A percentile compares a stretch with the other conserved stretches of the same genome.
These are phyloP conservation scores for Sporisorium reilianum DNA, from an alignment of 1,284 basidiomycete genomes.

Conservation along the genomic window DNA sequence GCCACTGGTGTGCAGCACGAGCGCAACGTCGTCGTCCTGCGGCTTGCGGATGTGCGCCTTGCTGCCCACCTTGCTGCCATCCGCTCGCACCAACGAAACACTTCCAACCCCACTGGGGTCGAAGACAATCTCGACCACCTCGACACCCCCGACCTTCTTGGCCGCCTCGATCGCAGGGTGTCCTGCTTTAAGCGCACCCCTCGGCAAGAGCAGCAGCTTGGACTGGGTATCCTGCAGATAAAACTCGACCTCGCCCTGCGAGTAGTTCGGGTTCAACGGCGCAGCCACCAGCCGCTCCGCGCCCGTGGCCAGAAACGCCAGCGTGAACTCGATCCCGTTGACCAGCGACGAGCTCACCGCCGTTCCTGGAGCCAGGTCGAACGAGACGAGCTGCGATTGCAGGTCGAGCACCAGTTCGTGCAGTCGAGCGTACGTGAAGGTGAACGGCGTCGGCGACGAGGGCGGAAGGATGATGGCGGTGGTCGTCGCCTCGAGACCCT, in stretches of 20 bases:
- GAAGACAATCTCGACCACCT: constrained; percentile 65
- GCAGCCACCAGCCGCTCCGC: constrained; percentile 69
- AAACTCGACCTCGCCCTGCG: constrained; percentile 68
- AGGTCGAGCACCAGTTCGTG: constrained; percentile 51
- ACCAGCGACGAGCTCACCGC: constrained; percentile 67
- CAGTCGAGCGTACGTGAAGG: constrained; percentile 53
- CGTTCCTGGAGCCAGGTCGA: constrained; percentile 42
- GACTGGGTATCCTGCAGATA: constrained; percentile 70
- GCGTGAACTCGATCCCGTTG: constrained; percentile 70
- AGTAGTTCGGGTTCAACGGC: constrained; percentile 72
- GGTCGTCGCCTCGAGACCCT: constrained; percentile 42
- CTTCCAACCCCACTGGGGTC: constrained; percentile 47
- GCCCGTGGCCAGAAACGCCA: constrained; percentile 69
- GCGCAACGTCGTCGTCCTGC: constrained; percentile 68
- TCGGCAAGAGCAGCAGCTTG: constrained; percentile 64
- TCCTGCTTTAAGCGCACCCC: constrained; percentile 49
- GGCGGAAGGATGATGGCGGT: constrained; percentile 55
- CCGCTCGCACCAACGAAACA: constrained; percentile 43
- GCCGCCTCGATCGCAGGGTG: constrained; percentile 57
- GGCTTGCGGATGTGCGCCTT: constrained; percentile 39
- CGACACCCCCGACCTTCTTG: constrained; percentile 48
- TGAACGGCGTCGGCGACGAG: constrained; percentile 53
- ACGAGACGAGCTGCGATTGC: constrained; percentile 58
- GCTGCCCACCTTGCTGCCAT: constrained; percentile 39
- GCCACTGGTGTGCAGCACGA: constrained; percentile 75